Evolutionary conservation across 352 stramenopile genomes (phyloP).

Genomic region (Phytophthora pluvialis): DNA sequence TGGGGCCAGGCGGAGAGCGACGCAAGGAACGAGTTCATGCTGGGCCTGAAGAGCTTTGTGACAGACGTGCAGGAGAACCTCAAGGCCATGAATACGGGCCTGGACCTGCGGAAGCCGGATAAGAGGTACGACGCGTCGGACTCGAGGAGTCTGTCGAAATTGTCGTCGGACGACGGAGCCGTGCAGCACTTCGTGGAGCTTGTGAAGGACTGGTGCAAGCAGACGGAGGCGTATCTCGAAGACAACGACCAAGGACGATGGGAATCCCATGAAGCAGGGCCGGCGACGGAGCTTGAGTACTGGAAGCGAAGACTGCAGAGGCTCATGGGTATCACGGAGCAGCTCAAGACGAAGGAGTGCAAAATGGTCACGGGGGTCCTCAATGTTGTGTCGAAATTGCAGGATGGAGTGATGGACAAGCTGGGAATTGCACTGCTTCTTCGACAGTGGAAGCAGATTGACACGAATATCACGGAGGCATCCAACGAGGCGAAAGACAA

Average conservation of each 20-base stretch:
- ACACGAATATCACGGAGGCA: conserved; percentile 87
- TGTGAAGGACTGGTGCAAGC: conserved; percentile 89
- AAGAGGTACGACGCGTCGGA: conserved; percentile 79
- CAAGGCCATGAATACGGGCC: conserved; percentile 87
- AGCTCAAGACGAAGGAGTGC: conserved; percentile 90
- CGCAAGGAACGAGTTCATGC: conserved; percentile 85
- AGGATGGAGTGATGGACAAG: conserved; percentile 69
- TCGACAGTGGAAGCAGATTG: conserved; percentile 88
- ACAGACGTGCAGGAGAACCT: conserved; percentile 90
- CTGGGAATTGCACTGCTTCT: conserved; percentile 68
- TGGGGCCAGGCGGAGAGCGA: conserved; percentile 74
- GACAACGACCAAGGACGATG: conserved; percentile 82
- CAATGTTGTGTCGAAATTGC: conserved; percentile 82
- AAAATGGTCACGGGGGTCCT: conserved; percentile 88
- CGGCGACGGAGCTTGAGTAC: conserved; percentile 87
- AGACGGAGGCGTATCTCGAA: conserved; percentile 87
- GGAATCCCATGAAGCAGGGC: conserved; percentile 85
- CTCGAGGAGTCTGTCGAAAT: conserved; percentile 67
- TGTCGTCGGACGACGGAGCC: conserved; percentile 71
- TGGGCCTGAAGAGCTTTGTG: conserved; percentile 80
- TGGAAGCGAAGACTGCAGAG: conserved; percentile 85
- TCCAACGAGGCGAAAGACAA: conserved; percentile 89
- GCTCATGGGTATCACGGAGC: conserved; percentile 89
- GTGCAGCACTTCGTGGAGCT: conserved; percentile 89
- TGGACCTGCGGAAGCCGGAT: conserved; percentile 90